phyloP scores from a whole-genome alignment of 768 basidiomycete genomes.

The Pleurotus tuber-regium region DNA sequence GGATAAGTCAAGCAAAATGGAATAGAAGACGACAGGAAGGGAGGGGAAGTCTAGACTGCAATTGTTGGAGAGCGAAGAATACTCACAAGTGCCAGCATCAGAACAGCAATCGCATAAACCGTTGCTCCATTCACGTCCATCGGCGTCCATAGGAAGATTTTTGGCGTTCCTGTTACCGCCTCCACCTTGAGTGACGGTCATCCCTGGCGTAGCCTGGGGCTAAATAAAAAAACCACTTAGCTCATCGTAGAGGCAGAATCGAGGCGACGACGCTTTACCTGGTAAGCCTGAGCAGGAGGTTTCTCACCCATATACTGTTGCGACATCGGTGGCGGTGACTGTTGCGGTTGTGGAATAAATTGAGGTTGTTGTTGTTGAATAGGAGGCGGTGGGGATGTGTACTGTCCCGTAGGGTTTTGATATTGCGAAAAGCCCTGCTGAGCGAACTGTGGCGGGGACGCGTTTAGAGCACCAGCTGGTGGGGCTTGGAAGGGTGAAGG shows the following conservation, averaged over 20 bases:
- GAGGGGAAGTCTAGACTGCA: not conserved
- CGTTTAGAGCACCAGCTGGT: not conserved
- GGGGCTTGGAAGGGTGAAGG: conserved; percentile 5
- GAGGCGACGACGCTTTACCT: no score
- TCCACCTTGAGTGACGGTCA: conserved; percentile 17
- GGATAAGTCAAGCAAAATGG: not conserved
- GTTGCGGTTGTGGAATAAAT: not conserved
- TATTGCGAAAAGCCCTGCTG: conserved; percentile 3
- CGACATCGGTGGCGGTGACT: not conserved
- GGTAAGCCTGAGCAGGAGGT: not conserved
- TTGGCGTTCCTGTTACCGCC: conserved; percentile 24
- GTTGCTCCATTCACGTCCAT: conserved; percentile 28
- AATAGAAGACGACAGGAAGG: not conserved
- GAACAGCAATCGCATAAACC: conserved; percentile 22
- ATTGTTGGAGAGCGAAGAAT: not conserved
- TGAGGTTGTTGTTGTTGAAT: not conserved
- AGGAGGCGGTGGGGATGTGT: not conserved
- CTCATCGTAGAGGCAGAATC: not conserved
- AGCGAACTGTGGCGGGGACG: not conserved
- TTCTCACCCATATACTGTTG: conserved; percentile 6
- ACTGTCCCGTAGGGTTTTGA: not conserved
- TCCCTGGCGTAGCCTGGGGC: conserved; percentile 22
- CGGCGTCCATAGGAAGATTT: conserved; percentile 20
- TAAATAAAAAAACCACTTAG: not conserved
- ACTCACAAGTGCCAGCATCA: conserved; percentile 23